phyloP scores from a whole-genome alignment of 163 green algal genomes.

The Scenedesmus sp. region DNA sequence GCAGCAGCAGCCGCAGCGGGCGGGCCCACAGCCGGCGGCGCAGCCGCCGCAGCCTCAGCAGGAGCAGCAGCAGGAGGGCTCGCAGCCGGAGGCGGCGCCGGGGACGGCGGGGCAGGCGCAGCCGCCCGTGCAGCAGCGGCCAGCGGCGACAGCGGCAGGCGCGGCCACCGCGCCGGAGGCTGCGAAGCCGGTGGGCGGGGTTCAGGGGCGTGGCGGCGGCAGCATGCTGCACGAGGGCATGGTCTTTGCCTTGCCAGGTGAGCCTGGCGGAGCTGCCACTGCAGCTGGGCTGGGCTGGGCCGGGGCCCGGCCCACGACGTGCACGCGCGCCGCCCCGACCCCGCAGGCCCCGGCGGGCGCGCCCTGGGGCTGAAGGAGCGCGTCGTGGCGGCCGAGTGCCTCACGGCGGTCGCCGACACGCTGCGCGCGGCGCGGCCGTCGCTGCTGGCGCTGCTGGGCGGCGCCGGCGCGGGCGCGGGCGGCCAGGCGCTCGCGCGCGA shows the following conservation, averaged over 20 bases:
- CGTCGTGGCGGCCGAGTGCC: conserved; percentile 53
- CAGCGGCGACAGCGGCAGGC: no score
- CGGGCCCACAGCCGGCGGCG: background rate
- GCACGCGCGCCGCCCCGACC: no score
- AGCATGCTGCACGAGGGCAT: conserved; percentile 19
- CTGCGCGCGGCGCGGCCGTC: conserved; percentile 43
- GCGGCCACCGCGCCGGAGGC: conserved; percentile 5
- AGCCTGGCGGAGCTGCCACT: no score
- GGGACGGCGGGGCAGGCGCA: background rate
- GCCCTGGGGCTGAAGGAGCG: conserved; percentile 46
- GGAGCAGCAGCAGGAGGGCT: background rate
- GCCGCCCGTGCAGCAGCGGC: background rate
- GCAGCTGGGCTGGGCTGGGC: no score
- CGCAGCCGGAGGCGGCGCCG: background rate
- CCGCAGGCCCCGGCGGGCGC: background rate
- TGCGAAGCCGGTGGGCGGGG: no score
- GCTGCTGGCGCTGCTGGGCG: conserved; percentile 35
- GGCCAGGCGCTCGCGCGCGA: no score
- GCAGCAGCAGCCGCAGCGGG: background rate
- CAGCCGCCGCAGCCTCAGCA: conserved; percentile 3
- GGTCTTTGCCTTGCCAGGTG: background rate
- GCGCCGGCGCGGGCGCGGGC: background rate
- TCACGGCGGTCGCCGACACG: conserved; percentile 48
- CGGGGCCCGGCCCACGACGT: no score
- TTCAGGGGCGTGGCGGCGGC: no score